These are phyloP conservation scores for Dryadomyces quercus-mongolicae DNA, from an alignment of 2,329 filamentous ascomycete genomes.

Conservation along the genomic window DNA sequence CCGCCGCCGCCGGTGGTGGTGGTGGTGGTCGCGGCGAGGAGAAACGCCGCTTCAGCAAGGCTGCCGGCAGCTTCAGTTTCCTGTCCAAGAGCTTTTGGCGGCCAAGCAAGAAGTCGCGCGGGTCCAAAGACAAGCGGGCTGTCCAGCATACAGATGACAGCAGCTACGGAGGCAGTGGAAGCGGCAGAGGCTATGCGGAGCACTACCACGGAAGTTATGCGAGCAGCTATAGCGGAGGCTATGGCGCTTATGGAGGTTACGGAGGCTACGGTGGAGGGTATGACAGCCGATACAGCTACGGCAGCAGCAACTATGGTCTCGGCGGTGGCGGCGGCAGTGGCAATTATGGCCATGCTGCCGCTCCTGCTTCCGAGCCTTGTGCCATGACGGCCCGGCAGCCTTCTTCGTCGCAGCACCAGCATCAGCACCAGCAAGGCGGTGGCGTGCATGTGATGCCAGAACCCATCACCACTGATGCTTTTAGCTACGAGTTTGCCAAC, in stretches of 20 bases:
- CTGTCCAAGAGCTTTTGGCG: conserved; percentile 7
- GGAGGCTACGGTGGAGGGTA: not conserved
- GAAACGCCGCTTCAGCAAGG: not conserved
- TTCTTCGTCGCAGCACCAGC: not conserved
- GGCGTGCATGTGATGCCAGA: not conserved
- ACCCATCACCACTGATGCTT: not conserved
- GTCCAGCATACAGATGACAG: not conserved
- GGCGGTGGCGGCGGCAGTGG: not conserved
- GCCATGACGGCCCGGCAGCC: too few species aligned
- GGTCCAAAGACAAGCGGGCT: not conserved
- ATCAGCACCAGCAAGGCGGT: not conserved
- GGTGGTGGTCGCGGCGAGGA: not conserved
- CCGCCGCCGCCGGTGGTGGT: not conserved
- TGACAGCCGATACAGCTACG: not conserved
- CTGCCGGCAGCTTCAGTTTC: not conserved
- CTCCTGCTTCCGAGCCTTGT: not conserved
- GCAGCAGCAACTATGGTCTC: not conserved
- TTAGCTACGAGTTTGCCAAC: conserved; percentile 8
- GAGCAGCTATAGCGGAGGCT: too few species aligned
- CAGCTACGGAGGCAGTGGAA: too few species aligned
- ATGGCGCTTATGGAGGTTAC: too few species aligned
- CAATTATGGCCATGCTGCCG: too few species aligned
- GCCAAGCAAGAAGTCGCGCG: conserved; percentile 3
- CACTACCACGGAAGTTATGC: not conserved
- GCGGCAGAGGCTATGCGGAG: too few species aligned